Conservation (phyloP, 163 green algal species). For the Trebouxia gelatinosa region DNA sequence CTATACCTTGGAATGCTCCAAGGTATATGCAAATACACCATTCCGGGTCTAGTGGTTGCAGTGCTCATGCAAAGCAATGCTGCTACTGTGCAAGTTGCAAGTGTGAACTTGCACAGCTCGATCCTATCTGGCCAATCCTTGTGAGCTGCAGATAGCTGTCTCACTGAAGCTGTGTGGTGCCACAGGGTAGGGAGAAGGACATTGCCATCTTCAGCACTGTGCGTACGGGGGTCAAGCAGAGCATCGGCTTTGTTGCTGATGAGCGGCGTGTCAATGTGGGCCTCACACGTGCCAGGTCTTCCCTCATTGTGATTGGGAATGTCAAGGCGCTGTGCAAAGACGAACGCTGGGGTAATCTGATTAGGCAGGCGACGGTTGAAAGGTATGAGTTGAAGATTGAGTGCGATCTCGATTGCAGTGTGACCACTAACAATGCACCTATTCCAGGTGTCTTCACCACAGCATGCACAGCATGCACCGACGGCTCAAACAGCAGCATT, state of each 20-base stretch:
- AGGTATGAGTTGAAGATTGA: neutral
- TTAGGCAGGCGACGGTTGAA: neutral
- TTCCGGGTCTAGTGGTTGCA: too few species aligned
- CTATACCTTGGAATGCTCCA: too few species aligned
- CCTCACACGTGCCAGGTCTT: constrained; percentile 77
- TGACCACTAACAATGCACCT: neutral
- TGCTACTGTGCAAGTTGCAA: too few species aligned
- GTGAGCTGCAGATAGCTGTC: too few species aligned
- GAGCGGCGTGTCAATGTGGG: constrained; percentile 91
- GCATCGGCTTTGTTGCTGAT: constrained; percentile 90
- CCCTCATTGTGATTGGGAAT: constrained; percentile 71
- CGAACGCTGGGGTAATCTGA: constrained; percentile 55
- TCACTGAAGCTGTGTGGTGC: too few species aligned
- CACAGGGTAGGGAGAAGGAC: constrained; percentile 88
- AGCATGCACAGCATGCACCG: neutral
- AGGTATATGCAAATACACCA: too few species aligned
- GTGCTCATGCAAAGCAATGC: too few species aligned
- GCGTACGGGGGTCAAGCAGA: constrained; percentile 29
- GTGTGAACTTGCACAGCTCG: too few species aligned
- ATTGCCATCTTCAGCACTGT: constrained; percentile 85
- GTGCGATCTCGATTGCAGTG: neutral
- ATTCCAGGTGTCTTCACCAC: too few species aligned
- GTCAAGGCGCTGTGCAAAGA: constrained; percentile 53
- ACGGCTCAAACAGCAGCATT: neutral
- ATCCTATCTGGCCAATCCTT: too few species aligned